Percentiles rank a stretch among this genome's conserved stretches.
Conservation (phyloP, 805 yeast genomes). For the Yarrowia hollandica region DNA sequence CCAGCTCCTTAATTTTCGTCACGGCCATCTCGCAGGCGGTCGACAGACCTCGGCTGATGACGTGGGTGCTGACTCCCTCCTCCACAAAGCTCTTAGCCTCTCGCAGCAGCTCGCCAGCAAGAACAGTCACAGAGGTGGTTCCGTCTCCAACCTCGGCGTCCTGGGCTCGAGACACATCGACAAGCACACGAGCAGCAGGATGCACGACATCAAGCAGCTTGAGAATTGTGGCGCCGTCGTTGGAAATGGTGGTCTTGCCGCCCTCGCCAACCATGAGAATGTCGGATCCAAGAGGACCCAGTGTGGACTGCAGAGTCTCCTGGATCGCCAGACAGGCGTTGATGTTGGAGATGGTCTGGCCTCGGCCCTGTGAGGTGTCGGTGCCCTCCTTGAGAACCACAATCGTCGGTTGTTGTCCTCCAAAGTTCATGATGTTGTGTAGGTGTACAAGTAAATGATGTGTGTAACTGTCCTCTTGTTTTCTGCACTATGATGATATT, state of each 20-base stretch:
- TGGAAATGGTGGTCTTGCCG: constrained; percentile 91
- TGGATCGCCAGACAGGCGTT: constrained; percentile 97
- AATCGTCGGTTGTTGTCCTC: constrained; percentile 95
- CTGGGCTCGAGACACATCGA: constrained; percentile 92
- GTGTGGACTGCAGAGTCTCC: constrained; percentile 89
- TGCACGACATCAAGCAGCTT: constrained; percentile 92
- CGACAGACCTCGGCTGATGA: constrained; percentile 83
- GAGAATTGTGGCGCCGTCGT: constrained; percentile 96
- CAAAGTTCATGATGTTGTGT: constrained; percentile 66
- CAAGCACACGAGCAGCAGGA: constrained; percentile 96
- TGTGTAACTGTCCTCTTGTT: not conserved
- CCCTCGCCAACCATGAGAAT: constrained; percentile 79
- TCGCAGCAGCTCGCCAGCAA: constrained; percentile 85
- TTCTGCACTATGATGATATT: not conserved
- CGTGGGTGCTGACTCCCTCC: constrained; percentile 92
- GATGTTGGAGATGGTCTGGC: constrained; percentile 91
- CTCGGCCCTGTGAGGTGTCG: constrained; percentile 93
- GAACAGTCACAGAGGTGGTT: constrained; percentile 91
- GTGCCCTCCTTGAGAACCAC: constrained; percentile 98
- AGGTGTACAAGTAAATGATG: not conserved
- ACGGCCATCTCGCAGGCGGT: constrained; percentile 79
- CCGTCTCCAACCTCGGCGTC: constrained; percentile 99
- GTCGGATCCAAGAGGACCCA: constrained; percentile 97
- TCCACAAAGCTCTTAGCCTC: constrained; percentile 90
- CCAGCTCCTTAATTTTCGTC: constrained; percentile 67